Evolutionary conservation across 768 basidiomycete species (phyloP), one percentile per base, ranked within the genome.

Genomic region (Phylloporus arenicola): DNA sequence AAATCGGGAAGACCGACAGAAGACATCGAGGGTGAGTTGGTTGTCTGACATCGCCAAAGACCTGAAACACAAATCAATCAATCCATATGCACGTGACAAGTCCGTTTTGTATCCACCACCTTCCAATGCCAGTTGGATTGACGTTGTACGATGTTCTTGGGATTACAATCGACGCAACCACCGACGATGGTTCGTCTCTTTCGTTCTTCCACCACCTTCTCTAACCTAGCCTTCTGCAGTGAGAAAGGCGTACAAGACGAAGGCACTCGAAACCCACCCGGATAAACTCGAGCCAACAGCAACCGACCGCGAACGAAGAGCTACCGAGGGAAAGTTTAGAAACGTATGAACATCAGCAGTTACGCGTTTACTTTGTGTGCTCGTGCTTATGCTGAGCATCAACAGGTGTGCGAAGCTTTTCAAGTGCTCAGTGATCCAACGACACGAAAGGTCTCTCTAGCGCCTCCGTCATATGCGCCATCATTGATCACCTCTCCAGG

Each of bases 231-330:
- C 8, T 41, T 6, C 24, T 24, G 5, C 34, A 65, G 85, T 87
- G 50, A 79, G 82, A 45, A 81, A 73, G 57, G 84, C 83, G 2
- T 87, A 86, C 64, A 82, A 78, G 59, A 77, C 76, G 53, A 81
- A 77, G 57, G 83, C 79, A 10, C 70, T 87, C 24, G 82, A 83
- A 63, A 86, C 86, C 1, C 85, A 87, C 61, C 85, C 85, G 10
- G 85, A 87, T 57, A 86, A 84, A 57, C 76, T 86, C 42, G 78
- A 78, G 11, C 80, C 75, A 33, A 66, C 66, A 27, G 78, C 79
- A 8, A 76, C 68, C 38, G 74, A 75, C 39, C 67, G 72, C 50
- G 77, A 79, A 52, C 81, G 77, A 60, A 72, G 75, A 48, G 70
- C 61, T 17, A 80, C 84, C 8, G 78, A 79, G 58, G 73, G 74